Evolutionary conservation across 1,284 basidiomycete species (phyloP), one percentile per base, ranked within the genome.

Genomic region (Flammula alnicola): DNA sequence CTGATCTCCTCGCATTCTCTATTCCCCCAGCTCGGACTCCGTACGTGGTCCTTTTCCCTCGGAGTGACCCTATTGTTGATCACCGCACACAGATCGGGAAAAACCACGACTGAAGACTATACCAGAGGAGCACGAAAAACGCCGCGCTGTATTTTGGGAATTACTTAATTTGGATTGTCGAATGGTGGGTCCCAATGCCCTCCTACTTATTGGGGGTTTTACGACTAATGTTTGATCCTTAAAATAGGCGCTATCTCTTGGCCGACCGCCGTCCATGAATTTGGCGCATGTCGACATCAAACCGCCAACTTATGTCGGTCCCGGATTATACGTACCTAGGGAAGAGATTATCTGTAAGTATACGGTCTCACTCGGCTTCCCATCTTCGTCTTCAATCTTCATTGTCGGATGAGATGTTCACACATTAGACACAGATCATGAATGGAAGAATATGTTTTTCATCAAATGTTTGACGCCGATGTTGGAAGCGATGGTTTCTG

Each of bases 381-480:
- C 17, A 17, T n/a, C 25, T 29, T 44, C 27, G 8, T 33, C 38
- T 33, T 27, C 33, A 42, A 26, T 23, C 20, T 36, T 47, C 11
- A 27, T 27, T 29, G 39, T 11, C n/a, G 3, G n/a, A 31, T 14
- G 31, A 16, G 19, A 47, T 47, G 35, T 33, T 47, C 46, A 56
- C 47, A 58, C 45, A 48, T 45, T 12, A 19, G 51, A 37, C 30
- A 26, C 58, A 88, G 86, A 88, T 62, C 83, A 83, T 52, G 77
- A 85, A 54, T 89, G 86, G 86, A 89, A 89, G 59, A 85, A 86
- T 55, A 68, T 74, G 0, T 89, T 88, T 64, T 80, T 84, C 56
- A 76, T 81, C 19, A 66, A 82, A 32, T 88, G 86, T 60, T 73
- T 88, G 46, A 80, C 78, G 20, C 78, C 86, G 3, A 79, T 88